Evolutionary conservation across 1,284 basidiomycete genomes (phyloP).

Genomic region (Earliella scabrosa): DNA sequence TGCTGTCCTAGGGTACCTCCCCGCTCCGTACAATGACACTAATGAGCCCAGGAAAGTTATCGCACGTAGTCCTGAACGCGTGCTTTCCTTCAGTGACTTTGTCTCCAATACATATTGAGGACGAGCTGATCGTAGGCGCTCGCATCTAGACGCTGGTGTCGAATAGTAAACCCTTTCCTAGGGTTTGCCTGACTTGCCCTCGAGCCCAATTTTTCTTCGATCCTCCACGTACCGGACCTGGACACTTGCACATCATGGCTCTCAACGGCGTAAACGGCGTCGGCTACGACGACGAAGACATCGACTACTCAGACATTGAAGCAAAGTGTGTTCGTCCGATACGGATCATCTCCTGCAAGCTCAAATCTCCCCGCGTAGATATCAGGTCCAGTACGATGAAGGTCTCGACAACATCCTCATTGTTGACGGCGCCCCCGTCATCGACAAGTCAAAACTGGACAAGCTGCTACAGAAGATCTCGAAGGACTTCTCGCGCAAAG

Average conservation of each 20-base stretch:
- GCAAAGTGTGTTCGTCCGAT: constrained; percentile 64
- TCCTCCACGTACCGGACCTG: constrained; percentile 7
- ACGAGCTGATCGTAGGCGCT: too few relatives aligned
- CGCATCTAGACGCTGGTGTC: not conserved
- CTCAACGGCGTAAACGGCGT: constrained; percentile 36
- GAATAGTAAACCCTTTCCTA: constrained; percentile 10
- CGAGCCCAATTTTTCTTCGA: constrained; percentile 21
- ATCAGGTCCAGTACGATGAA: constrained; percentile 79
- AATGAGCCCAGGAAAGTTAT: constrained; percentile 14
- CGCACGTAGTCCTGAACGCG: too few relatives aligned
- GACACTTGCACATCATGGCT: constrained; percentile 26
- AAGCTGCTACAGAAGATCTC: constrained; percentile 80
- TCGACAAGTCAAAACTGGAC: constrained; percentile 83
- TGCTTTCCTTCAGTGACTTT: too few relatives aligned
- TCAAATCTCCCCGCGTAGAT: constrained; percentile 52
- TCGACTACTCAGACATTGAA: constrained; percentile 96
- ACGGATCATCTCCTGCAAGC: not conserved
- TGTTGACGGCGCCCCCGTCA: constrained; percentile 85
- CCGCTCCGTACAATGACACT: constrained; percentile 25
- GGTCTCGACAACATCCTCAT: constrained; percentile 88
- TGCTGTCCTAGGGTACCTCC: constrained; percentile 25
- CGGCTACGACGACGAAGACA: constrained; percentile 60
- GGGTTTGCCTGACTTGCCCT: constrained; percentile 14
- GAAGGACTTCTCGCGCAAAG: constrained; percentile 84
- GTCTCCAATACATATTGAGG: too few relatives aligned